Conservation (phyloP, 2,329 filamentous ascomycete species). For the Alternaria panax region DNA sequence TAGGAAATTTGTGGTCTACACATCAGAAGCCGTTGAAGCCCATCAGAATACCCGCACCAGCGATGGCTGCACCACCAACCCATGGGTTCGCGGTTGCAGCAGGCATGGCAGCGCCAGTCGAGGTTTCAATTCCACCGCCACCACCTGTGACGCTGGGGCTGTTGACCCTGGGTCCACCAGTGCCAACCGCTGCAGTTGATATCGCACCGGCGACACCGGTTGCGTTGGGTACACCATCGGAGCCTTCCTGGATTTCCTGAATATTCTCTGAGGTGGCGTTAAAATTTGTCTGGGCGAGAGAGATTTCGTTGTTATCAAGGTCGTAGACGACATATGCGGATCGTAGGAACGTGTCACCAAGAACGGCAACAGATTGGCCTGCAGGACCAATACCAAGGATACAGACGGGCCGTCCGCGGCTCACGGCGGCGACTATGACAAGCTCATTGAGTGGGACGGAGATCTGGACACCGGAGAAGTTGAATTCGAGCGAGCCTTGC, state of each 20-base stretch:
- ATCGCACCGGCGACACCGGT: slow-evolving; percentile 60
- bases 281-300: slow-evolving; percentile 67
- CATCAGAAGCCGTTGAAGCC: slow-evolving; percentile 45
- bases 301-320: slow-evolving; percentile 66
- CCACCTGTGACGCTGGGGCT: slow-evolving; percentile 32
- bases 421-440: slow-evolving; percentile 59
- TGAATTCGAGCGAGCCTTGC: slow-evolving; percentile 62
- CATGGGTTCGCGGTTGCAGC: slow-evolving; percentile 38
- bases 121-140: background rate
- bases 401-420: slow-evolving; percentile 52
- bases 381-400: slow-evolving; percentile 61
- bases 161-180: slow-evolving; percentile 55
- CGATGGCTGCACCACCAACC: slow-evolving; percentile 39
- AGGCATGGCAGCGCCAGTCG: slow-evolving; percentile 30
- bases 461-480: slow-evolving; percentile 64
- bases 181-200: slow-evolving; percentile 54
- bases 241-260: slow-evolving; percentile 61
- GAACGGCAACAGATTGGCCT: slow-evolving; percentile 56
- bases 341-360: slow-evolving; percentile 69
- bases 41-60: slow-evolving; percentile 41
- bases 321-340: slow-evolving; percentile 71
- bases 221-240: slow-evolving; percentile 60
- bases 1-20: slow-evolving; percentile 8
- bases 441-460: slow-evolving; percentile 64
- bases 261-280: slow-evolving; percentile 61